phyloP scores from a whole-genome alignment of 768 basidiomycete genomes.

The Arthromyces matolae region DNA sequence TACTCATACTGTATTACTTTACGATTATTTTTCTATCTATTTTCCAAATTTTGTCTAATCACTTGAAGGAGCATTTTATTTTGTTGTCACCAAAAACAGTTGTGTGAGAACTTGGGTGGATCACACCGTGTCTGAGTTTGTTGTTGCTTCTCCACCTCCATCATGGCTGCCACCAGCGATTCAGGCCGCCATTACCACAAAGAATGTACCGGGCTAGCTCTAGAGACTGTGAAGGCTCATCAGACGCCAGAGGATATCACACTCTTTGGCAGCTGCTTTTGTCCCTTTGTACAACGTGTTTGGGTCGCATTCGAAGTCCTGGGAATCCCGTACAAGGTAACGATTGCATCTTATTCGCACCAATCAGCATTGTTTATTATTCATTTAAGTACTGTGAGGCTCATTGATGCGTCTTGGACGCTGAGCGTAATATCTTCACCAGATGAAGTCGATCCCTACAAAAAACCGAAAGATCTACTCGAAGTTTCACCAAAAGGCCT shows the following conservation, averaged over 20 bases:
- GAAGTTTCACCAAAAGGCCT: conserved; percentile 80
- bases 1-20: too few relatives aligned
- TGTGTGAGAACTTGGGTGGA: too few relatives aligned
- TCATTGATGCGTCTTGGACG: not conserved
- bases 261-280: conserved; percentile 72
- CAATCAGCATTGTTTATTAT: not conserved
- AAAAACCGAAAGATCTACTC: conserved; percentile 76
- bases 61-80: too few relatives aligned
- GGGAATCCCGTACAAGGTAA: conserved; percentile 65
- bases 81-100: too few relatives aligned
- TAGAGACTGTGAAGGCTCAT: conserved; percentile 54
- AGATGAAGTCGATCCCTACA: conserved; percentile 84
- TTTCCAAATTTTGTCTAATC: too few relatives aligned
- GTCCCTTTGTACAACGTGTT: conserved; percentile 79
- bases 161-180: too few relatives aligned
- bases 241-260: conserved; percentile 48
- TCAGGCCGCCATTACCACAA: conserved; percentile 34
- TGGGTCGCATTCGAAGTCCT: conserved; percentile 76
- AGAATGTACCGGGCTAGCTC: conserved; percentile 43
- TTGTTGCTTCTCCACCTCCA: too few relatives aligned
- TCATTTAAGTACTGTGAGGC: not conserved
- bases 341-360: not conserved
- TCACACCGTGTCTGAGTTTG: too few relatives aligned
- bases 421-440: not conserved
- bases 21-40: too few relatives aligned